Percentiles rank a stretch among this genome's conserved stretches.
Conservation (phyloP, 2,329 filamentous ascomycete species). For the Ascocoryne sarcoides region DNA sequence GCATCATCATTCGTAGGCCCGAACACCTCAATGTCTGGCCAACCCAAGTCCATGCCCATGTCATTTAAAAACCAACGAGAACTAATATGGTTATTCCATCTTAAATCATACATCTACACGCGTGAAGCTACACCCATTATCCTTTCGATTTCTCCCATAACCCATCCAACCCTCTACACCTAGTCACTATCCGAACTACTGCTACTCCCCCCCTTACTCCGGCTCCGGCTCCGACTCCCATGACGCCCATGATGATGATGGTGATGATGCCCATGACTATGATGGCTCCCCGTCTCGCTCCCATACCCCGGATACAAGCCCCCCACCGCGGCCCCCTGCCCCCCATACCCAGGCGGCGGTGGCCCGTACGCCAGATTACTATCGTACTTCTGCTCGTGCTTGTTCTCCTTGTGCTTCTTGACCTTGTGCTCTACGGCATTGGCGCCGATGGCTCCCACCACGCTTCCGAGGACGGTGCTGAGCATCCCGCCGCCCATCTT, state of each 20-base stretch:
- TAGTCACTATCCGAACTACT: constrained; percentile 13
- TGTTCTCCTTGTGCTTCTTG: constrained; percentile 30
- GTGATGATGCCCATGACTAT: constrained; percentile 5
- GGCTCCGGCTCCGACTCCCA: constrained; percentile 11
- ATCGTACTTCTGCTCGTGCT: constrained; percentile 22
- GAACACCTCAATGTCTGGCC: too few relatives aligned
- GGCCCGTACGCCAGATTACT: neutral
- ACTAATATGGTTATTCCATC: too few relatives aligned
- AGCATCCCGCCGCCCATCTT: constrained; percentile 46
- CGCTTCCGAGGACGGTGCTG: constrained; percentile 42
- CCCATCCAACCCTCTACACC: too few relatives aligned
- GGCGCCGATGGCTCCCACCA: constrained; percentile 46
- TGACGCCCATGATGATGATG: constrained; percentile 14
- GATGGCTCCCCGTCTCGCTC: neutral
- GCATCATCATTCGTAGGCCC: too few relatives aligned
- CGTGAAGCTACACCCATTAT: too few relatives aligned
- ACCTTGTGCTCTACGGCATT: constrained; percentile 41
- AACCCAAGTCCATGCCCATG: neutral
- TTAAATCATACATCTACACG: too few relatives aligned
- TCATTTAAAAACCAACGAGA: too few relatives aligned
- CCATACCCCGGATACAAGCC: constrained; percentile 11
- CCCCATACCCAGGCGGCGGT: neutral
- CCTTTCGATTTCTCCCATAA: too few relatives aligned
- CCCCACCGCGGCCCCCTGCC: constrained; percentile 8
- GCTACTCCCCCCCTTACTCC: constrained; percentile 7